Base-by-base conservation (phyloP, 768 basidiomycete genomes). In the Agaricus blazei region DNA sequence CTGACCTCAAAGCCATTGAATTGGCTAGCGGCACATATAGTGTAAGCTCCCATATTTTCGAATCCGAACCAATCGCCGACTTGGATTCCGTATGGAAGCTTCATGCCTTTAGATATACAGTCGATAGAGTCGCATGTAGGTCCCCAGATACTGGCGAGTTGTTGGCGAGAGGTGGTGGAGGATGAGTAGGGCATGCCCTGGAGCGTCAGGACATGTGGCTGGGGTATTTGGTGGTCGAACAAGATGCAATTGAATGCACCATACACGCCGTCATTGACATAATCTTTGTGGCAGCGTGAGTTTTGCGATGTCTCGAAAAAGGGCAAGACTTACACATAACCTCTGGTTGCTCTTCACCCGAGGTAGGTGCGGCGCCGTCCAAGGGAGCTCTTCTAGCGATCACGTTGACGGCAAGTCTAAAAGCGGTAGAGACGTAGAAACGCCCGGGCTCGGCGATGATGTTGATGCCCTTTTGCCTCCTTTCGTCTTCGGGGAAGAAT, bases 21-120 rank as follows among this genome's bases (percentile, higher is more conserved):
- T 73, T 87, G 88, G 72, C 90, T 93, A 51, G 97, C 93, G 0
- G 97, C 97, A 66, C 94, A 97, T 57, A 93, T 75, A n/a, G 97
- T 98, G 74, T 99, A 99, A 31, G 97, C 97, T 29, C 97, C 97
- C 97, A 99, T 98, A 67, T 92, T 87, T 54, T 87, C 86, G 74
- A 95, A 99, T n/a, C 88, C 90, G 15, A 99, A 81, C 97, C 97
- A 99, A 68, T 99, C 97, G 6, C 97, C 97, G 6, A 97, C 93
- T 57, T 81, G 78, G 51, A 98, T 77, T 1, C 78, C 79, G 29
- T 70, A 71, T 3, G 91, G 93, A 59, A 90, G 76, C 64, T 69
- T 75, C 51, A 77, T 77, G 56, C 72, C 77, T 62, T 78, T 76
- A 65, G 78, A 87, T 55, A 99, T 93, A 67, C 90, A 89, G 73